phyloP scores from a whole-genome alignment of 2,329 filamentous ascomycete species.

The Cyphellophora attinorum region DNA sequence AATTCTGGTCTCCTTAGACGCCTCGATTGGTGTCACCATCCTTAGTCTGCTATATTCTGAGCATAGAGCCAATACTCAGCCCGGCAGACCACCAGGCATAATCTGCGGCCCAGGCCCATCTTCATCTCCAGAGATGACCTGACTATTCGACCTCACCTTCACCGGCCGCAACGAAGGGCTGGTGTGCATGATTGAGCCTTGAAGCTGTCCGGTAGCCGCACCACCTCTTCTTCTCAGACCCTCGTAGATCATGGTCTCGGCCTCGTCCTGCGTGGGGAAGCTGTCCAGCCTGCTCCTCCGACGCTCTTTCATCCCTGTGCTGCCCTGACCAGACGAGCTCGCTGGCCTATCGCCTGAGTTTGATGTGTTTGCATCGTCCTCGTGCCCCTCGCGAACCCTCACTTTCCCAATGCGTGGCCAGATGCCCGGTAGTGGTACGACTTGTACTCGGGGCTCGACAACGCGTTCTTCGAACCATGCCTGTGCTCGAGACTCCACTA shows the following conservation, averaged over 20 bases:
- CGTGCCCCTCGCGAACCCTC: conserved; percentile 31
- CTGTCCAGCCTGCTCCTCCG: conserved; percentile 16
- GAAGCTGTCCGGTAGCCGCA: too few relatives aligned
- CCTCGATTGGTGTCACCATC: too few relatives aligned
- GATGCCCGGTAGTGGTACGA: conserved; percentile 52
- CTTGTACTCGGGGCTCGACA: conserved; percentile 56
- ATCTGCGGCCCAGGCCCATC: conserved; percentile 3
- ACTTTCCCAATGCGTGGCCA: conserved; percentile 50
- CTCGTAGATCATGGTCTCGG: conserved; percentile 14
- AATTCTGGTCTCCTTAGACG: too few relatives aligned
- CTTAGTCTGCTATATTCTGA: too few relatives aligned
- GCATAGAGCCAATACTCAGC: too few relatives aligned
- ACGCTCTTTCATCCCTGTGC: conserved; percentile 22
- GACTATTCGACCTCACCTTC: conserved; percentile 11
- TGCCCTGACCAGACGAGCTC: conserved; percentile 19
- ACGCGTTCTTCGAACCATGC: conserved; percentile 60
- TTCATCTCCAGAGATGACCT: conserved; percentile 13
- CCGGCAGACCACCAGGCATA: neutral
- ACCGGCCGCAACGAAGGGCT: neutral
- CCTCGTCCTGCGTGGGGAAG: conserved; percentile 18
- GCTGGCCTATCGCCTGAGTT: conserved; percentile 3
- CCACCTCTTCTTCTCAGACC: conserved; percentile 11
- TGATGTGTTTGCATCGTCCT: conserved; percentile 16
- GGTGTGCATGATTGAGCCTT: neutral
- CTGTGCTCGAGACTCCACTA: conserved; percentile 55